phyloP scores from a whole-genome alignment of 495 filamentous ascomycete genomes.

The Letharia lupina region DNA sequence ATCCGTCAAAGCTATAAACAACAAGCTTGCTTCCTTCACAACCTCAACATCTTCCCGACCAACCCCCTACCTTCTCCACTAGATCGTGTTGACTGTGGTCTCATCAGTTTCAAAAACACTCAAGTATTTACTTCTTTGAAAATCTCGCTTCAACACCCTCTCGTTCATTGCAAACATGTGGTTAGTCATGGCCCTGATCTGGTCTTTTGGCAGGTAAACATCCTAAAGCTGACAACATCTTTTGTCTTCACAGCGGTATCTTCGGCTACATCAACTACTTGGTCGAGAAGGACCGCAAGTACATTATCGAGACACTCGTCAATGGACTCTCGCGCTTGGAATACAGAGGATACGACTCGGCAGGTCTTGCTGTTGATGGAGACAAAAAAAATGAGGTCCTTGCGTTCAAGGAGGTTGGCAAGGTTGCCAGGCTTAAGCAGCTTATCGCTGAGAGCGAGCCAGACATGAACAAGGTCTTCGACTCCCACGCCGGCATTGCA shows the following conservation, averaged over 20 bases:
- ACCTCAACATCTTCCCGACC: background rate
- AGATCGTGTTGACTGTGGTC: background rate
- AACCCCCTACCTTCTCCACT: background rate
- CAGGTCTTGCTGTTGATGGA: conserved; percentile 90
- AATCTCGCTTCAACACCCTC: background rate
- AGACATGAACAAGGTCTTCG: conserved; percentile 84
- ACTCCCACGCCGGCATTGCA: conserved; percentile 94
- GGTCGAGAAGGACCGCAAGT: conserved; percentile 92
- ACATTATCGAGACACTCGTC: conserved; percentile 89
- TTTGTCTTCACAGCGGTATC: conserved; percentile 67
- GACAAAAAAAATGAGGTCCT: conserved; percentile 97
- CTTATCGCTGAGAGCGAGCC: conserved; percentile 77
- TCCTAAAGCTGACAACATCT: conserved; percentile 4
- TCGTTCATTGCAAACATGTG: conserved; percentile 23
- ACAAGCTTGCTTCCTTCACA: background rate
- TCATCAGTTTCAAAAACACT: background rate
- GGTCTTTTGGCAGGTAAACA: background rate
- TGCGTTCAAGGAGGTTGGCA: conserved; percentile 98
- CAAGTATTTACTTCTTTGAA: background rate
- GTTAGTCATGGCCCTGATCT: conserved; percentile 13
- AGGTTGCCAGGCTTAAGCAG: conserved; percentile 90
- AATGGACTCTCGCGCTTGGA: conserved; percentile 55
- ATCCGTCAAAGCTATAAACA: background rate
- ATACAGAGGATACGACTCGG: conserved; percentile 67
- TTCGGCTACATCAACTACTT: conserved; percentile 91